Base-by-base conservation (phyloP, 1,284 basidiomycete species). In the Phellopilus nigrolimitatus region DNA sequence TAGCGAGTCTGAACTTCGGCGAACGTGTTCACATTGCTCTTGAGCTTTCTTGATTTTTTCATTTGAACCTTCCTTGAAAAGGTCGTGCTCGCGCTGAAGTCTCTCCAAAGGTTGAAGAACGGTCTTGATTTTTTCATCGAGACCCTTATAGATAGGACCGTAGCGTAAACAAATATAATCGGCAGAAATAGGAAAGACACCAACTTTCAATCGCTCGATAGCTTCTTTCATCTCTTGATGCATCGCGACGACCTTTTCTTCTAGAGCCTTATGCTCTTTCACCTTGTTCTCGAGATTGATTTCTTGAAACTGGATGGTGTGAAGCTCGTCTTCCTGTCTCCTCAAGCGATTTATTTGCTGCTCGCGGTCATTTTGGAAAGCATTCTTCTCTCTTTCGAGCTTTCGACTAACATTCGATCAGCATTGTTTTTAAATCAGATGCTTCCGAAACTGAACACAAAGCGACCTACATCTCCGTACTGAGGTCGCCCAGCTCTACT, bases 31-130 rank as follows among this genome's bases (percentile, higher is more conserved):
- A 1, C 74, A 74, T 72, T 77, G 3, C 64, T 62, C 47, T 72
- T 75, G 53, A 82, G 64, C 40, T 82, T 81, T 1, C 67, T 68
- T 56, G 84, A 76, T n/a, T 69, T 64, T 46, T 71, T 67, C 51
- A 77, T 50, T 38, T 5, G 39, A 47, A 3, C 45, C 38, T 30
- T 51, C 49, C 25, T 47, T 47, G 21, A 31, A 43, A 7, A 47
- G 27, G 10, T 51, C 71, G 53, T 84, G 72, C 51, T 84, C 81
- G 42, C 72, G 71, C 55, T 90, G 81, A 27, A 90, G 73, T 21
- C 70, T 70, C 42, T 84, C 76, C 28, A 91, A 86, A 0, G 90
- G 90, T 1, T 69, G 78, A 55, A 80, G 76, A 6, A 80, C 79
- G 39, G 81, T 80, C 17, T 70, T 64, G 33, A 92, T 79, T 60